Evolutionary conservation across 441 rosid genomes (phyloP).

Genomic region (Gossypium gossypioides): DNA sequence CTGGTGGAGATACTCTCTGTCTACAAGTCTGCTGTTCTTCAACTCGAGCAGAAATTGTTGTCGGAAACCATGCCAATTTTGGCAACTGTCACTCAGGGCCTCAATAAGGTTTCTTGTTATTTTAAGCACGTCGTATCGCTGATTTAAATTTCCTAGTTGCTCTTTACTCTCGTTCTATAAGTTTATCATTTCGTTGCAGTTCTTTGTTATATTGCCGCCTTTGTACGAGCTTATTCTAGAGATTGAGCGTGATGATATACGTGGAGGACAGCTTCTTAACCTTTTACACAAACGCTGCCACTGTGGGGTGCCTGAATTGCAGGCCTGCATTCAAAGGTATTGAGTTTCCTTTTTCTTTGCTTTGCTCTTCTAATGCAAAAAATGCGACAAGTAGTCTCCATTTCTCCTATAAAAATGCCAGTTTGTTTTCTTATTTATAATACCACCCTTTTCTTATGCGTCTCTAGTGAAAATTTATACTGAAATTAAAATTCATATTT

Average conservation of each 20-base stretch:
- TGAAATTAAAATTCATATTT: neutral
- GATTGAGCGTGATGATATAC: conserved; percentile 82
- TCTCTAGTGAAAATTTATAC: neutral
- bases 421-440: neutral
- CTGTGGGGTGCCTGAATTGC: conserved; percentile 93
- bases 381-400: neutral
- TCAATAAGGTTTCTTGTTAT: conserved; percentile 53
- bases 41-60: conserved; percentile 72
- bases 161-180: neutral
- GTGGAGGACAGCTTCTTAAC: conserved; percentile 86
- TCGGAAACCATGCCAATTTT: conserved; percentile 70
- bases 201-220: conserved; percentile 80
- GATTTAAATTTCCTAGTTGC: neutral
- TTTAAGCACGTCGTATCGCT: neutral
- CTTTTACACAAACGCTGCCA: conserved; percentile 80
- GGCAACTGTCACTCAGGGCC: conserved; percentile 78
- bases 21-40: conserved; percentile 87
- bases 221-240: conserved; percentile 75
- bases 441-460: neutral
- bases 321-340: conserved; percentile 89
- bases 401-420: neutral
- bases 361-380: neutral
- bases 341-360: neutral
- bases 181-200: conserved; percentile 32
- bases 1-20: conserved; percentile 78